Evolutionary conservation across 768 basidiomycete genomes (phyloP), one percentile per base, ranked within the genome.

Genomic region (Plicaturopsis crispa): DNA sequence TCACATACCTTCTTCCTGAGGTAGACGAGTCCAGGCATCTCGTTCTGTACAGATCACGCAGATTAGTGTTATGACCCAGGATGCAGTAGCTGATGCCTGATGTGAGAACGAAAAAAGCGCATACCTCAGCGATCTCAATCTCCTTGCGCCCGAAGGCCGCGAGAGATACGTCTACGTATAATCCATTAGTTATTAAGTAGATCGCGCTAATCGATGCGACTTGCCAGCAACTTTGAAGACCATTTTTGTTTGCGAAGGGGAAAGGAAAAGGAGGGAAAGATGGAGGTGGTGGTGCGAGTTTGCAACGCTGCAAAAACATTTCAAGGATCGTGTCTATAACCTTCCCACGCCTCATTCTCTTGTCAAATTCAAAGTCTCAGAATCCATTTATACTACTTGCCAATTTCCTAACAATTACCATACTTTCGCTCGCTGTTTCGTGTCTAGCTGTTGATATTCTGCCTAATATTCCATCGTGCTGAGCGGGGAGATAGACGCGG

Each of bases 61-160:
- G 8, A 13, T 38, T 24, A 38, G 24, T 38, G 45, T 44, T 42
- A 35, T 40, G 34, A 38, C 45, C n/a, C n/a, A n/a, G n/a, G n/a
- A n/a, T n/a, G n/a, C n/a, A n/a, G n/a, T n/a, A n/a, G n/a, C n/a
- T n/a, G n/a, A n/a, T n/a, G n/a, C n/a, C n/a, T n/a, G n/a, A n/a
- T 36, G 41, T 14, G 40, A 37, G 41, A 36, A 47, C 44, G 45
- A 44, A 24, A 40, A 32, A 36, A 48, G 30, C 31, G 38, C 60
- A 50, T 62, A 94, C 93, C 83, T 99, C 94, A 47, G 94, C 94
- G 64, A 99, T 87, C 70, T 94, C 84, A 54, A 99, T 89, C 72
- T 99, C 94, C 73, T 99, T 99, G 73, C 94, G 91, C 65, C 94
- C 91, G 67, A 97, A 99, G 44, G 94, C 94, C 59, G 96, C 96